phyloP scores from a whole-genome alignment of 2,329 filamentous ascomycete species.

The Coniosporium tulheliwenetii region DNA sequence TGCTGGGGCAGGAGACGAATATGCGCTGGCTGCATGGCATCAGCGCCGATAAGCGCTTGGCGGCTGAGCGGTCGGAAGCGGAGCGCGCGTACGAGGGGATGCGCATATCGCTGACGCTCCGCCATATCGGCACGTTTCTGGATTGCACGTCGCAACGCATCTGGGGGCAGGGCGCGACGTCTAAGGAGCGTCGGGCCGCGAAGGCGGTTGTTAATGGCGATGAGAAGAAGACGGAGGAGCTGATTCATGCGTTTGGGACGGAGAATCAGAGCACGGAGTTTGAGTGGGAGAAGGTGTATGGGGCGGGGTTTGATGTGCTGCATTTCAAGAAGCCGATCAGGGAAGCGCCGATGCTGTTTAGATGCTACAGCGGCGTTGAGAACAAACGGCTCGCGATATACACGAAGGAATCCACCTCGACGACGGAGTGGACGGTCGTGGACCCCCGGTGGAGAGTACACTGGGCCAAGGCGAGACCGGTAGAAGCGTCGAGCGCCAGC shows the following conservation, averaged over 20 bases:
- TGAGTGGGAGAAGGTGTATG: conserved; percentile 63
- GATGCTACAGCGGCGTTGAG: too few species aligned
- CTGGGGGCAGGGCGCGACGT: conserved; percentile 80
- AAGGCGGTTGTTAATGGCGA: conserved; percentile 54
- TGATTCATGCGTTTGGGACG: conserved; percentile 66
- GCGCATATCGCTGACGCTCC: conserved; percentile 84
- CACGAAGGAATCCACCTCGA: conserved; percentile 4
- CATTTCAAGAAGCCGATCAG: conserved; percentile 31
- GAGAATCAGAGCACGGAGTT: conserved; percentile 65
- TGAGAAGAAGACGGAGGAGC: conserved; percentile 43
- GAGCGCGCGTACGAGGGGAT: conserved; percentile 61
- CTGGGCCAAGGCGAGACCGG: too few species aligned
- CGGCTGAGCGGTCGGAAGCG: conserved; percentile 47
- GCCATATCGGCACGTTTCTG: conserved; percentile 75
- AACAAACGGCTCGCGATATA: too few species aligned
- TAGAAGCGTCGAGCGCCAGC: conserved; percentile 5
- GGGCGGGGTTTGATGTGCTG: conserved; percentile 68
- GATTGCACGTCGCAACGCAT: conserved; percentile 48
- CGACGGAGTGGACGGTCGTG: too few species aligned
- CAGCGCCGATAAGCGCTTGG: conserved; percentile 63
- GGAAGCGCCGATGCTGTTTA: conserved; percentile 22
- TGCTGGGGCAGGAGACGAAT: conserved; percentile 70
- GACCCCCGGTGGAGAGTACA: too few species aligned
- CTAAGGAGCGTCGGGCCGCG: conserved; percentile 48
- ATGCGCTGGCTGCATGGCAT: conserved; percentile 86